Conservation (phyloP, 352 stramenopile species). For the Phytophthora uliginosa region DNA sequence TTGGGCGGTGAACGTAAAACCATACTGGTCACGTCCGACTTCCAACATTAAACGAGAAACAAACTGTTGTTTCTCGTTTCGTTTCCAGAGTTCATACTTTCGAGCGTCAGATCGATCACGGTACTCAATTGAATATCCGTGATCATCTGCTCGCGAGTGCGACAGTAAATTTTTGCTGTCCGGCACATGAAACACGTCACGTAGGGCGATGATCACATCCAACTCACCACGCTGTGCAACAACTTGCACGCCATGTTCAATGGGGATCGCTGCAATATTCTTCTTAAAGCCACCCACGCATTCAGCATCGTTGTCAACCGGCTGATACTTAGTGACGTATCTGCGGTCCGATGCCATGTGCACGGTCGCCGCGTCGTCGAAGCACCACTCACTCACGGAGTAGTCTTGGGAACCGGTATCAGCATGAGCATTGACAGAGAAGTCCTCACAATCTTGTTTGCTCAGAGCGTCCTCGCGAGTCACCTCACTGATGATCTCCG, state of each 20-base stretch:
- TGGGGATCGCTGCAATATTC: background rate
- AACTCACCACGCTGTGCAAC: background rate
- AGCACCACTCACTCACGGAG: slow-evolving; percentile 17
- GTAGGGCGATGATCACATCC: slow-evolving; percentile 1
- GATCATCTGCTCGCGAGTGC: slow-evolving; percentile 15
- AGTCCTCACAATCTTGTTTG: background rate
- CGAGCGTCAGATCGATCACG: background rate
- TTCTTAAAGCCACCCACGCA: slow-evolving; percentile 12
- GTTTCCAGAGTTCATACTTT: slow-evolving; percentile 9
- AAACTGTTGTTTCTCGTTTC: background rate
- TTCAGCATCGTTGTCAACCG: background rate
- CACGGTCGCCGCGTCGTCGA: slow-evolving; percentile 15
- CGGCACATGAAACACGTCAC: slow-evolving; percentile 1
- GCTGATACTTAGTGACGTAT: slow-evolving; percentile 11
- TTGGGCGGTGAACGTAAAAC: background rate
- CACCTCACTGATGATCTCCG: too few species aligned
- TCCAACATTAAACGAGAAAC: too few species aligned
- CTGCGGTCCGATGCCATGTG: slow-evolving; percentile 3
- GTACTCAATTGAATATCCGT: slow-evolving; percentile 15
- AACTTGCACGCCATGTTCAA: slow-evolving; percentile 3
- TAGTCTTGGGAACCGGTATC: background rate
- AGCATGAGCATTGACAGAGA: background rate
- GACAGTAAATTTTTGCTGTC: slow-evolving; percentile 12
- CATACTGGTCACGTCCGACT: slow-evolving; percentile 9
- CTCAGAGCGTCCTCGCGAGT: background rate